phyloP scores from a whole-genome alignment of 2,329 filamentous ascomycete genomes.

The Aspergillus sp. region DNA sequence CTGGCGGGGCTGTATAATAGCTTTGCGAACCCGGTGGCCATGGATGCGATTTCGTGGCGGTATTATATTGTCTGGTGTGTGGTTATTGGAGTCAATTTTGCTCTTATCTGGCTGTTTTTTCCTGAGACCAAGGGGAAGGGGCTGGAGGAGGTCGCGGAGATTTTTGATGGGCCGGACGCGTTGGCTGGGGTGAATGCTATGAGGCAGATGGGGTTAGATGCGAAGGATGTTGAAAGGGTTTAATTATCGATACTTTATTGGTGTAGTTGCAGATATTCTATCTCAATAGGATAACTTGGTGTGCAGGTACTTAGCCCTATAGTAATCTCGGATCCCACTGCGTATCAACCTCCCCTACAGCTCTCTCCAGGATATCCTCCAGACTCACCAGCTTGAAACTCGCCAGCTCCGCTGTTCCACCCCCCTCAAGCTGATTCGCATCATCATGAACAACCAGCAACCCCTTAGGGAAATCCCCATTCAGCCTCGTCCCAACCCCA shows the following conservation, averaged over 20 bases:
- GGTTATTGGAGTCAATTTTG: neutral
- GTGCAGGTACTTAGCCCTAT: too few species aligned
- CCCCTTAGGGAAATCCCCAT: slow-evolving; percentile 6
- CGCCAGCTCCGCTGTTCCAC: slow-evolving; percentile 6
- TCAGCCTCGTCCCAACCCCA: neutral
- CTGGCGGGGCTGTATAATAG: slow-evolving; percentile 14
- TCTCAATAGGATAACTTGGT: neutral
- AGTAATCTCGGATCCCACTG: neutral
- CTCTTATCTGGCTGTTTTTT: slow-evolving; percentile 18
- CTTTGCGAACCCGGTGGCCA: slow-evolving; percentile 12
- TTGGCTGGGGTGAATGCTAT: slow-evolving; percentile 6
- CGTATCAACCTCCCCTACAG: neutral
- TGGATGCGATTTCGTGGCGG: slow-evolving; percentile 15
- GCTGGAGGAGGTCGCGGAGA: slow-evolving; percentile 19
- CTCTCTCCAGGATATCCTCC: slow-evolving; percentile 1
- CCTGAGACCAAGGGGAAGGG: slow-evolving; percentile 19
- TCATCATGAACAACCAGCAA: slow-evolving; percentile 10
- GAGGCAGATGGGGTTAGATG: slow-evolving; percentile 10
- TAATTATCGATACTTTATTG: too few species aligned
- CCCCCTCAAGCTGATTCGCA: slow-evolving; percentile 5
- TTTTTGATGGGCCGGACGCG: slow-evolving; percentile 8
- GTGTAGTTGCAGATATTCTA: neutral
- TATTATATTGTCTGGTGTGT: slow-evolving; percentile 19
- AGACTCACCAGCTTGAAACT: slow-evolving; percentile 10
- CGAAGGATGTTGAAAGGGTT: neutral